Conservation (phyloP, 192 early-diverging fungal species). For the Coemansia sp. region DNA sequence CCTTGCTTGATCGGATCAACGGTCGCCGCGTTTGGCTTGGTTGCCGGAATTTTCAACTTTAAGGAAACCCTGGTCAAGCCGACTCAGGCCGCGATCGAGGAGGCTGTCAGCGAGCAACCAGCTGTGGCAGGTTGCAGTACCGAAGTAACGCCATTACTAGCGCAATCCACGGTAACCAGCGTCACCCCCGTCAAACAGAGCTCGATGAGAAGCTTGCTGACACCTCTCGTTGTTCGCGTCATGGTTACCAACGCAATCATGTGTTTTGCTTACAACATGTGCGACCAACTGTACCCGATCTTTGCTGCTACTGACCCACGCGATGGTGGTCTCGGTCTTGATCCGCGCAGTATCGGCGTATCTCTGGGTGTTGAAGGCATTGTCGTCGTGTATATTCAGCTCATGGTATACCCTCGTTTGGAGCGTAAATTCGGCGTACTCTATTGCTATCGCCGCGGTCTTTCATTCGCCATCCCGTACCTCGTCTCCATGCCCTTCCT, state of each 20-base stretch:
- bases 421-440: conserved; percentile 51
- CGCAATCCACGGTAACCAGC: not conserved
- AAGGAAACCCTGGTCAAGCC: conserved; percentile 55
- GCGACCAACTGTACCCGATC: conserved; percentile 43
- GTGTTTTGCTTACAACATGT: conserved; percentile 29
- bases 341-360: conserved; percentile 52
- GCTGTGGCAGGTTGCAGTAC: not conserved
- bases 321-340: conserved; percentile 60
- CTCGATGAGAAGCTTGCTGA: conserved; percentile 19
- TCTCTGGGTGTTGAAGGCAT: conserved; percentile 48
- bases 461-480: conserved; percentile 17
- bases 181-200: conserved; percentile 8
- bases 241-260: conserved; percentile 28
- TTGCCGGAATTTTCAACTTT: conserved; percentile 64
- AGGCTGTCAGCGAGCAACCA: not conserved
- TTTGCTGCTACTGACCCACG: conserved; percentile 39
- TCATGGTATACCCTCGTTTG: conserved; percentile 52
- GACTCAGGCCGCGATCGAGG: not conserved
- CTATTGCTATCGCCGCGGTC: conserved; percentile 38
- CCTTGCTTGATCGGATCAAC: conserved; percentile 71
- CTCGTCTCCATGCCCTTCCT: conserved; percentile 17
- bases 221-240: conserved; percentile 20
- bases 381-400: conserved; percentile 55
- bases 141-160: conserved; percentile 20
- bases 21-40: conserved; percentile 62